Conservation (phyloP, 2,329 filamentous ascomycete species). For the Achaetomium macrosporum region DNA sequence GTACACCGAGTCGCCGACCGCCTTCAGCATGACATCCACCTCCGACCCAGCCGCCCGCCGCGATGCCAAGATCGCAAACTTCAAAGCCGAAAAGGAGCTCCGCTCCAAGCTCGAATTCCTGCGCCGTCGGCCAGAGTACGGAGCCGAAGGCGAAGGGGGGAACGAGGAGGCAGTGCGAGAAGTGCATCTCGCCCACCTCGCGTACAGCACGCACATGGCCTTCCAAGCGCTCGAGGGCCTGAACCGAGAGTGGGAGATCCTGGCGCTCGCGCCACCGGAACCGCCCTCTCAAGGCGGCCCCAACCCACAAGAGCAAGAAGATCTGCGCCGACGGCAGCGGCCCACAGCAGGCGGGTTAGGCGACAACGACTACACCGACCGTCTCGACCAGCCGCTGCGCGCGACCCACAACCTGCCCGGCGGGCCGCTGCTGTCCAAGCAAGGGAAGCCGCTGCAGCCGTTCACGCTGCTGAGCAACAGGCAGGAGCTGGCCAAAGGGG, state of each 20-base stretch:
- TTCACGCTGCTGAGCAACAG: constrained; percentile 80
- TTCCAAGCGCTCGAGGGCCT: constrained; percentile 86
- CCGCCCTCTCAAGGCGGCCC: constrained; percentile 19
- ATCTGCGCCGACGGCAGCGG: constrained; percentile 35
- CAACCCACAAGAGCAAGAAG: constrained; percentile 35
- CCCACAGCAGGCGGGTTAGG: constrained; percentile 10
- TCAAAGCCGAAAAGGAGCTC: constrained; percentile 77
- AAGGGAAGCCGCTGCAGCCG: constrained; percentile 81
- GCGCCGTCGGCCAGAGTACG: constrained; percentile 40
- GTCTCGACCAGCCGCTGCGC: constrained; percentile 61
- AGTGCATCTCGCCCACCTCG: constrained; percentile 69
- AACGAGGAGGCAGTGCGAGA: constrained; percentile 83
- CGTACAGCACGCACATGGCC: constrained; percentile 67
- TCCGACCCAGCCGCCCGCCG: constrained; percentile 60
- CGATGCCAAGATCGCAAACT: constrained; percentile 79
- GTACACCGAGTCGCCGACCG: constrained; percentile 65
- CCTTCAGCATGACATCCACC: constrained; percentile 63
- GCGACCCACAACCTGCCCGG: constrained; percentile 40
- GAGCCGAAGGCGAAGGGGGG: constrained; percentile 55
- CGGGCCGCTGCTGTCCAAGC: constrained; percentile 69
- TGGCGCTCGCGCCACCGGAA: constrained; percentile 61
- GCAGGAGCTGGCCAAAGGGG: constrained; percentile 67
- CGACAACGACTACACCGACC: constrained; percentile 55
- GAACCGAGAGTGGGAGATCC: constrained; percentile 75
- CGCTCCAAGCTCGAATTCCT: constrained; percentile 69